These are phyloP conservation scores for Echinosphaeria canescens DNA, from an alignment of 2,329 filamentous ascomycete species.

Conservation along the genomic window DNA sequence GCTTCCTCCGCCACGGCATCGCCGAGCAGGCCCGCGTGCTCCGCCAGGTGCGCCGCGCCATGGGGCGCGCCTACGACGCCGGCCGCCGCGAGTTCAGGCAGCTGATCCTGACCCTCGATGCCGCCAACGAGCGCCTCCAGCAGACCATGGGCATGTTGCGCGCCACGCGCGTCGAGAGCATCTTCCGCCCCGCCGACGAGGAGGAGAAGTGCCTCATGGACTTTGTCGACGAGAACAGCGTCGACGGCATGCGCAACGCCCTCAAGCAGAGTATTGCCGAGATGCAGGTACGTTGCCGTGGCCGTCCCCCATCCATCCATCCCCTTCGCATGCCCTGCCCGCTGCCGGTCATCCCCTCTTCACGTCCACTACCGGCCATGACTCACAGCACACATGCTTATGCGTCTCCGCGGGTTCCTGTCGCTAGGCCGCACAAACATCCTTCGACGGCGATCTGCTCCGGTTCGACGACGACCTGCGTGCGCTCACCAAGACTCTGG, in stretches of 20 bases:
- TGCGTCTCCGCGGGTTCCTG: no score
- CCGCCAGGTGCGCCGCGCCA: slow-evolving; percentile 22
- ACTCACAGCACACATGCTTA: no score
- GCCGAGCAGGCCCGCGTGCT: slow-evolving; percentile 30
- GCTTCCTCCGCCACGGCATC: slow-evolving; percentile 44
- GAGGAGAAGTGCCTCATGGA: slow-evolving; percentile 44
- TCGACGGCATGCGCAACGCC: slow-evolving; percentile 40
- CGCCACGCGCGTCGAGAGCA: slow-evolving; percentile 38
- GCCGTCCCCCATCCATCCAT: no score
- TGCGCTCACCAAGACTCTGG: slow-evolving; percentile 35
- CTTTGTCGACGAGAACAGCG: slow-evolving; percentile 54
- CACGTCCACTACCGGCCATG: no score
- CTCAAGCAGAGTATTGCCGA: slow-evolving; percentile 52
- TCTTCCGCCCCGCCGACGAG: slow-evolving; percentile 36
- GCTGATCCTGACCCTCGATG: slow-evolving; percentile 42
- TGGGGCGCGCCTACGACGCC: slow-evolving; percentile 32
- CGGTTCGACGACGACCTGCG: slow-evolving; percentile 57
- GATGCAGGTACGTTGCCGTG: slow-evolving; percentile 28
- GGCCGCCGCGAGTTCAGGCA: slow-evolving; percentile 37
- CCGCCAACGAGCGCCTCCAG: slow-evolving; percentile 39
- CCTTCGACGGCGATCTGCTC: slow-evolving; percentile 56
- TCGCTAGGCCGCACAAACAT: slow-evolving; percentile 38
- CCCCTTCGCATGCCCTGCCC: no score
- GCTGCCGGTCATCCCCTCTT: no score
- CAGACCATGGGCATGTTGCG: slow-evolving; percentile 43